Base-by-base conservation (phyloP, 2,329 filamentous ascomycete species). In the Phaeosphaeriaceae sp. region DNA sequence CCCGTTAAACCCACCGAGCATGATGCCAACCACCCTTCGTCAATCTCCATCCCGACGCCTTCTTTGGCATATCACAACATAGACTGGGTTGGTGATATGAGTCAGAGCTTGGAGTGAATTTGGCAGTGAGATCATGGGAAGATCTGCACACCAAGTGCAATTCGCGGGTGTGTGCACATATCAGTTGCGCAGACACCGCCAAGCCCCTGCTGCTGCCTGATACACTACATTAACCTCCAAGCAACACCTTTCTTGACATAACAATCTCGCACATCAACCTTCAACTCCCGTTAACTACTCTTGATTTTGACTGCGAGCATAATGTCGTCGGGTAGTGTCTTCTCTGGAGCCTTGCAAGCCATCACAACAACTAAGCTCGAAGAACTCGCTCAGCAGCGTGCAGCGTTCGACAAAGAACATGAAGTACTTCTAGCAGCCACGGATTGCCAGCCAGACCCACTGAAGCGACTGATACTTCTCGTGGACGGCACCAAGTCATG, bases 311-410 rank as follows among this genome's bases (percentile, higher is more conserved):
- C 3, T 22, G 42, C 10, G 3, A 20, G 1, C 42, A 45, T 17
- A 3, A 45, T 45, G 42, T 20, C 42, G 46, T 58, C 61, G 7
- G 73, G 72, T 15, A 76, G 73, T 48, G 69, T 77, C 0, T 76
- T 75, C 51, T 76, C 73, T 4, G 61, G 70, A 48, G 77, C 74
- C 1, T 65, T 78, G 15, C 73, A 74, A 22, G 70, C 71, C 9
- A 76, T 78, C 57, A 78, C 74, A 2, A 72, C 60, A 10, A 75
- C 74, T 17, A 78, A 77, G 48, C 64, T 77, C 2, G 65, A 73
- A 52, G 76, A 78, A 56, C 67, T 81, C 10, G 65, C 71, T 4
- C 76, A 80, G 68, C 71, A 75, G 24, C 70, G 69, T 1, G 57
- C 59, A 7, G 62, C 64, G 15, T 76, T 80, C 45, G 61, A 72